Base-by-base conservation (phyloP, 352 stramenopile genomes). In the Phytophthora boehmeriae region DNA sequence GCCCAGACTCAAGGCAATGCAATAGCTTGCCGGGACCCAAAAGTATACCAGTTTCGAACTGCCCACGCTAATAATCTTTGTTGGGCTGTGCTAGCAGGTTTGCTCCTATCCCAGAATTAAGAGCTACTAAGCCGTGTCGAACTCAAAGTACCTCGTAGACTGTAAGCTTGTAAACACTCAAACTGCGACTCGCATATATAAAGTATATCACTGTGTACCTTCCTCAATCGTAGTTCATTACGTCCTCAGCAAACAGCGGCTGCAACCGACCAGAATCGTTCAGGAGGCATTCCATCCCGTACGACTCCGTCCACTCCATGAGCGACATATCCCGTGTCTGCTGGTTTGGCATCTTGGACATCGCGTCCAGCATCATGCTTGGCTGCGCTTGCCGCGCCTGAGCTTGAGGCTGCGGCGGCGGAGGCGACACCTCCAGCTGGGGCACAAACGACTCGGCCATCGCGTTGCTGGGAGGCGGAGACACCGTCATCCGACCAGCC, bases 221-320 rank as follows among this genome's bases (percentile, higher is more conserved):
- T 11, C 34, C 57, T 80, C 68, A 89, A 14, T 91, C 76, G 36
- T 89, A 91, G 41, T 62, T 75, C 17, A 76, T 63, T 63, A 79
- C 65, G 16, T 86, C 81, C 34, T 90, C 84, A 1, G 64, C 59
- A 27, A 91, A 93, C 25, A 93, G 66, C 23, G 81, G 82, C 20
- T 89, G 60, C 1, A 67, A 63, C 1, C 81, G 74, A 20, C 68
- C 71, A 22, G 63, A 59, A 43, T 93, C 81, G 68, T 86, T 90
- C 16, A 89, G 66, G n/a, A 91, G 74, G 53, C 81, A 91, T 63
- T 91, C 84, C 75, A 93, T 91, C 48, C 81, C 81, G 49, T 89
- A 90, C 2, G 76, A 75, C 54, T 93, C 83, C 2, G 84, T 90
- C 80, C 84, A 93, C 68, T 93, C 84, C 54, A 93, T 73, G 1